Evolutionary conservation across 2,329 filamentous ascomycete genomes (phyloP), one percentile per base, ranked within the genome.

Genomic region (Aspergillus candidus): DNA sequence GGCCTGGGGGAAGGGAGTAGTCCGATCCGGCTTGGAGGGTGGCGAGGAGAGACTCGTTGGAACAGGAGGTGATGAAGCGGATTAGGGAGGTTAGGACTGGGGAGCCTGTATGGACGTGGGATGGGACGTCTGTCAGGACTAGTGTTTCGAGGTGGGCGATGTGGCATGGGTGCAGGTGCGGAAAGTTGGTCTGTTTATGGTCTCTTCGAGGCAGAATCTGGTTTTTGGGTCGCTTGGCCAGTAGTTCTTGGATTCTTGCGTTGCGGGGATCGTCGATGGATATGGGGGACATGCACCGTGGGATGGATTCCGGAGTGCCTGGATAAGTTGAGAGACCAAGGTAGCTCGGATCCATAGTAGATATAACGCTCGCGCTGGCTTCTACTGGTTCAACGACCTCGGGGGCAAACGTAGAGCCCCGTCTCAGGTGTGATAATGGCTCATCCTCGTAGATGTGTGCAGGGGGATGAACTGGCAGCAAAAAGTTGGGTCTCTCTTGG

Each of bases 1-100:
- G 69, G 2, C 78, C 78, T 2, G 78, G 78, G n/a, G 78, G 77
- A 3, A 81, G 65, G 1, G 74, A 72, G 52, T 81, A 82, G 40
- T 79, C 76, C n/a, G 74, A 71, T 31, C 63, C 65, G 3, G 79
- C 77, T 52, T 75, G 71, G 11, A 76, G 67, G 4, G 62, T 69
- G 14, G 78, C 77, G 8, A 80, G 69, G 10, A 70, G 58, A 1
- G 71, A 60, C 62, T 82, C 78, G 42, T 76, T 71, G 11, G 77
- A 77, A 52, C 78, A 81, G 35, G 74, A 70, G 40, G 68, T 72
- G 48, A 82, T 74, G 56, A 80, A 82, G 11, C 70, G 62, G 36
- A 72, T 75, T 4, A 83, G 60, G 6, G 70, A 60, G 11, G 65
- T 49, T 4, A 69, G 48, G 13, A 77, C 62, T 1, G 65, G 53